These are phyloP conservation scores for Prunus kanzakura DNA, from an alignment of 306 rosid species.

Conservation along the genomic window DNA sequence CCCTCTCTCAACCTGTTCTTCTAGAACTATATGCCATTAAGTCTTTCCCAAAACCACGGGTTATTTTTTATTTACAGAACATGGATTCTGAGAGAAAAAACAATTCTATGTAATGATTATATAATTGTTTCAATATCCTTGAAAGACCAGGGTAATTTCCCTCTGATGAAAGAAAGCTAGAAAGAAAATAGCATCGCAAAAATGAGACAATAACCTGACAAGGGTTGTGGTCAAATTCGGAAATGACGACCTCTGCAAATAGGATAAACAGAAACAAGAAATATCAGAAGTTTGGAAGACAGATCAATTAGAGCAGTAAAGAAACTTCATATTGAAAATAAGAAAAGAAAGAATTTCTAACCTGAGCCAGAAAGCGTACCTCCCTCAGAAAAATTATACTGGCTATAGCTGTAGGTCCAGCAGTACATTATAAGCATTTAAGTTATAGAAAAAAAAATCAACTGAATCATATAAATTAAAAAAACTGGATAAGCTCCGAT, in stretches of 20 bases:
- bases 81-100: not conserved
- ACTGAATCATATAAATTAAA: not conserved
- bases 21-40: not conserved
- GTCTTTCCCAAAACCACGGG: not conserved
- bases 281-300: slow-evolving; percentile 26
- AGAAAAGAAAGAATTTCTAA: slow-evolving; percentile 28
- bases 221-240: slow-evolving; percentile 41
- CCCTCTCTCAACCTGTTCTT: not conserved
- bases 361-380: slow-evolving; percentile 48
- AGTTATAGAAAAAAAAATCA: not conserved
- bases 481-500: not conserved
- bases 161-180: not conserved
- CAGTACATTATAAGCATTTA: slow-evolving; percentile 20
- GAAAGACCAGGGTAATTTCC: not conserved
- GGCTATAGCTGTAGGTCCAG: slow-evolving; percentile 65
- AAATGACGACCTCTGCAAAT: slow-evolving; percentile 58
- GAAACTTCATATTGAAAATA: not conserved
- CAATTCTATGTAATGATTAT: not conserved
- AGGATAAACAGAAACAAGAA: slow-evolving; percentile 26
- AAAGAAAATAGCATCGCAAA: slow-evolving; percentile 5
- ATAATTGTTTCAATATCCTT: not conserved
- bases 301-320: slow-evolving; percentile 5
- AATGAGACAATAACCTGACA: slow-evolving; percentile 64
- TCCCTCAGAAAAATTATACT: slow-evolving; percentile 64
- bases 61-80: not conserved